A percentile compares a stretch with the other conserved stretches of the same genome.
Conservation (phyloP, 441 rosid genomes). For the Populus hybrid region DNA sequence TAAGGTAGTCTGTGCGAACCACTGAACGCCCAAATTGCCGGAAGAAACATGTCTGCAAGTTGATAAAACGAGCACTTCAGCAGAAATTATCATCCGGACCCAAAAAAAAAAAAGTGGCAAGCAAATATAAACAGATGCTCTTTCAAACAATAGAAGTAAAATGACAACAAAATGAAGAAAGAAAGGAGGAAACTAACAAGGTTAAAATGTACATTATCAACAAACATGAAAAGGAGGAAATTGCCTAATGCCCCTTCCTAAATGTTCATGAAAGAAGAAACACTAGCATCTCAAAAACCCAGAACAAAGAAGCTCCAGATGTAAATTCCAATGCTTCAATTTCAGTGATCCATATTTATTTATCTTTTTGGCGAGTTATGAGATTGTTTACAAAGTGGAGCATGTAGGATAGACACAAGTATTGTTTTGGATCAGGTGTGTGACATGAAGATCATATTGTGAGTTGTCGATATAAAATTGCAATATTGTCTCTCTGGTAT, state of each 20-base stretch:
- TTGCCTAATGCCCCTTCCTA: neutral
- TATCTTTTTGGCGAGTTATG: neutral
- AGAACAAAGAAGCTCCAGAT: neutral
- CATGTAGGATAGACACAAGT: neutral
- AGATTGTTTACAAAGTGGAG: neutral
- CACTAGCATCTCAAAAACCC: neutral
- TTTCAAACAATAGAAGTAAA: neutral
- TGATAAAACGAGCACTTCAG: constrained; percentile 16
- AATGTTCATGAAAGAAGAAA: neutral
- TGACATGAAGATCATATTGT: neutral
- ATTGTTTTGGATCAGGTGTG: neutral
- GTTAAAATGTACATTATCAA: neutral
- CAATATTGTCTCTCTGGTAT: no score
- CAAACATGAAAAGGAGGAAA: neutral
- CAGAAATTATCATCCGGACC: constrained; percentile 3
- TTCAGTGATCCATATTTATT: neutral
- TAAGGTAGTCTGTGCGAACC: constrained; percentile 75
- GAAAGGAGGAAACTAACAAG: neutral
- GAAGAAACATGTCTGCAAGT: constrained; percentile 74
- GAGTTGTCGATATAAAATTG: neutral
- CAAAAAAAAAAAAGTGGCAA: neutral
- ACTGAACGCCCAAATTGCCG: constrained; percentile 81
- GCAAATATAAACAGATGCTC: neutral
- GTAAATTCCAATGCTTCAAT: neutral
- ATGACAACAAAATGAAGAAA: neutral